Conservation (phyloP, 148 eudicot genomes). For the Chenopodium album region DNA sequence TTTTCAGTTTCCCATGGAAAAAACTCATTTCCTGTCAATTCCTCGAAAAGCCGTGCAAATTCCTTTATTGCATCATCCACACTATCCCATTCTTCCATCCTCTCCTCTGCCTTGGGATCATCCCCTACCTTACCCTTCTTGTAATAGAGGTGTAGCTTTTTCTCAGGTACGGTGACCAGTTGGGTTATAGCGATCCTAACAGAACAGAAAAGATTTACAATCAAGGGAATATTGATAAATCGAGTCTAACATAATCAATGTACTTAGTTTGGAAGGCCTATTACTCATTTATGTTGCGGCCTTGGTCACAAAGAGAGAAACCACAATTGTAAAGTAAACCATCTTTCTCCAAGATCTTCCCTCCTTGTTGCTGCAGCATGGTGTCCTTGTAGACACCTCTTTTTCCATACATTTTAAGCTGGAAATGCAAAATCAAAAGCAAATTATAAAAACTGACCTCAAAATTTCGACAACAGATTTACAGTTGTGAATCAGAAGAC, state of each 20-base stretch:
- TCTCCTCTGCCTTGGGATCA: conserved; percentile 58
- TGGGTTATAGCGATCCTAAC: conserved; percentile 63
- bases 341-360: conserved; percentile 69
- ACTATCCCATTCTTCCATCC: conserved; percentile 59
- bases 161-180: conserved; percentile 59
- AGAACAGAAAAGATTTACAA: neutral
- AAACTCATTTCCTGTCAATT: conserved; percentile 72
- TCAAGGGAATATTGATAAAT: neutral
- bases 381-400: conserved; percentile 85
- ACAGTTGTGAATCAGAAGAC: neutral
- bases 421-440: neutral
- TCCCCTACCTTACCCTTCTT: conserved; percentile 71
- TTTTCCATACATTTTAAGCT: conserved; percentile 82
- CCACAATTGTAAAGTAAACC: conserved; percentile 74
- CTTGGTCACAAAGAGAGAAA: conserved; percentile 54
- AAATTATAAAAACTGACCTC: neutral
- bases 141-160: conserved; percentile 60
- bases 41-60: conserved; percentile 67
- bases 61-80: conserved; percentile 52
- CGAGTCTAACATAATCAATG: too few species aligned
- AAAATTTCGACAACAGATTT: neutral
- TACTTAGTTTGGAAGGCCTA: neutral
- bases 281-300: conserved; percentile 61
- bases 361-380: conserved; percentile 68
- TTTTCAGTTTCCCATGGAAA: conserved; percentile 85